Conservation (phyloP, 192 early-diverging fungal species). For the Umbelopsis vinacea region DNA sequence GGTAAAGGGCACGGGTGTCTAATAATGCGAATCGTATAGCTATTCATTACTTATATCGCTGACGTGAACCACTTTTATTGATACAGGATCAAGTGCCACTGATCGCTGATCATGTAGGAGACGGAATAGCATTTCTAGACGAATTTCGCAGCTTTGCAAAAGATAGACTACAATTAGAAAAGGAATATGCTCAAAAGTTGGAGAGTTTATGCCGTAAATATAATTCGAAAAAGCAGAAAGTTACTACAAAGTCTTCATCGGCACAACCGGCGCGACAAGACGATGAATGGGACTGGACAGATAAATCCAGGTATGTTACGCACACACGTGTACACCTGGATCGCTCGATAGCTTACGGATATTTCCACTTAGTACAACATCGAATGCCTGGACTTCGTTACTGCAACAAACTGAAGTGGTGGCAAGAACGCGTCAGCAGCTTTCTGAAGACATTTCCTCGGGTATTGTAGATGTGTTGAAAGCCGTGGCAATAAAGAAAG, state of each 20-base stretch:
- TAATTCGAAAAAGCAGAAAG: constrained; percentile 48
- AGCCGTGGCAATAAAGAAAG: constrained; percentile 55
- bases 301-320: constrained; percentile 47
- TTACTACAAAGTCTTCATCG: not conserved
- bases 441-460: constrained; percentile 57
- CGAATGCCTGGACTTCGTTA: constrained; percentile 62
- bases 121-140: constrained; percentile 61
- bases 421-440: constrained; percentile 49
- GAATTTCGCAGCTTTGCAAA: constrained; percentile 75
- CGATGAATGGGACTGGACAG: constrained; percentile 40
- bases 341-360: not conserved
- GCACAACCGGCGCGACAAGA: constrained; percentile 18
- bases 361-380: constrained; percentile 49
- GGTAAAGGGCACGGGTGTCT: constrained; percentile 3
- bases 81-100: constrained; percentile 56
- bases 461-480: constrained; percentile 62
- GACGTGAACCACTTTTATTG: no score
- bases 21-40: not conserved
- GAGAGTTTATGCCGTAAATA: constrained; percentile 68
- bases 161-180: constrained; percentile 70
- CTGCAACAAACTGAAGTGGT: constrained; percentile 60
- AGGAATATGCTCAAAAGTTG: constrained; percentile 70
- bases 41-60: not conserved
- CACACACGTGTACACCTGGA: not conserved
- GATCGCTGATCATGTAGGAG: constrained; percentile 55